Evolutionary conservation across 345 rosid species (phyloP), one percentile per base, ranked within the genome.

Genomic region (Arabis hirsuta): DNA sequence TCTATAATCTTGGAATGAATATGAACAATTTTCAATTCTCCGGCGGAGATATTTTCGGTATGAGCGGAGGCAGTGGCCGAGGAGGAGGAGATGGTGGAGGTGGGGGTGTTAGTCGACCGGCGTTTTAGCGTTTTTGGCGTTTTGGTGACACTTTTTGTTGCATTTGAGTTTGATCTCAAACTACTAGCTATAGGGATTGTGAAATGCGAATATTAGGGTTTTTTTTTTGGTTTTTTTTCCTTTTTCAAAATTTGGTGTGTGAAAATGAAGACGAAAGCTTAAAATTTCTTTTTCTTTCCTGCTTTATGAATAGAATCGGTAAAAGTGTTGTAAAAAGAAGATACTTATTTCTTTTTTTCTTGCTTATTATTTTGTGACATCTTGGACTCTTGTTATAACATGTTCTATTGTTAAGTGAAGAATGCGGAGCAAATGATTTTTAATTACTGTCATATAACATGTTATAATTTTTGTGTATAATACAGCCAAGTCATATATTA

Each of bases 1-100:
- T 86, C 57, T 80, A 86, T 74, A 84, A 78, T 73, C 80, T 81
- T 72, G 93, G 90, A 67, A 55, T 71, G 52, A 84, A 83, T 68
- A 71, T 79, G 81, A 78, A 81, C 22, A 84, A 62, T 69, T 82
- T 78, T 74, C 84, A 79, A 13, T 85, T 88, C 50, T 73, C 85
- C 9, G 83, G 86, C 7, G 85, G 79, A 13, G 79, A 83, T 52
- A 81, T 62, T 14, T 86, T 81, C 53, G 86, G 88, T 51, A 78
- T 85, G 82, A 65, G 56, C 48, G 73, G 81, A n/a, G 68, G 72
- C 10, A 71, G 80, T 2, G 4, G 51, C 0, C 56, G 75, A 7
- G 71, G 67, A 1, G 62, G 55, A 45, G 65, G 58, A 45, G 61
- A 52, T 27, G 69, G 76, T 16, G 77, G 59, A 9, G 59, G 53